Conservation (phyloP, 108 stramenopile genomes). For the Licmophora abbreviata region DNA sequence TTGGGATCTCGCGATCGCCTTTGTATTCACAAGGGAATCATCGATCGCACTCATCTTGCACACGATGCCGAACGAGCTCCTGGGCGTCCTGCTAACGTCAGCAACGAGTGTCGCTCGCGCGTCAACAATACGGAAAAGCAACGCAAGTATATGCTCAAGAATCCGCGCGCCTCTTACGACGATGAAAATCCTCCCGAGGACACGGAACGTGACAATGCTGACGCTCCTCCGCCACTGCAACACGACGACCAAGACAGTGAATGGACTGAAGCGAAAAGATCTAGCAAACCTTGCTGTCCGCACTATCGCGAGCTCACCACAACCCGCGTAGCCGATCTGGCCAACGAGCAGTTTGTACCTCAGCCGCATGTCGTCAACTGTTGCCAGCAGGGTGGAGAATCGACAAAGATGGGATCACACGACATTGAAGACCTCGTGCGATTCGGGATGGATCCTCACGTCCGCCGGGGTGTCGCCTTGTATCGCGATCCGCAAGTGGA, state of each 20-base stretch:
- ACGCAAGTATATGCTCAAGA: slow-evolving; percentile 23
- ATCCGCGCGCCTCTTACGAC: slow-evolving; percentile 18
- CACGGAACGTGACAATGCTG: background rate
- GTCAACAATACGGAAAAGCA: slow-evolving; percentile 43
- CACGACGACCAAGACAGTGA: slow-evolving; percentile 10
- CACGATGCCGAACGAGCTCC: background rate
- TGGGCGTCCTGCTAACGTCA: slow-evolving; percentile 22
- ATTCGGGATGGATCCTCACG: slow-evolving; percentile 55
- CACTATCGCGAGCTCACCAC: slow-evolving; percentile 65
- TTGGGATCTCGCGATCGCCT: slow-evolving; percentile 86
- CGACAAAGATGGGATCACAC: slow-evolving; percentile 56
- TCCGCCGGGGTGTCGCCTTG: slow-evolving; percentile 39
- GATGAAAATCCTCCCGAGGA: slow-evolving; percentile 51
- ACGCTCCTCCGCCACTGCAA: no score
- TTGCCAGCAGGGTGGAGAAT: slow-evolving; percentile 47
- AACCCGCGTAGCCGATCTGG: slow-evolving; percentile 21
- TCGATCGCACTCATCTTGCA: background rate
- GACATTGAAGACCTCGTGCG: slow-evolving; percentile 73
- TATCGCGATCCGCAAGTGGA: slow-evolving; percentile 26
- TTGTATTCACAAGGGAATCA: slow-evolving; percentile 64
- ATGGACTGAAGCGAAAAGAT: background rate
- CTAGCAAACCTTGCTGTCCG: slow-evolving; percentile 35
- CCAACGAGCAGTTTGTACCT: slow-evolving; percentile 27
- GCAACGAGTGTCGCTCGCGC: slow-evolving; percentile 42
- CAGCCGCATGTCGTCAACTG: slow-evolving; percentile 24